Evolutionary conservation across 768 basidiomycete genomes (phyloP), one percentile per base, ranked within the genome.

Genomic region (Rhodotorula babjevae): DNA sequence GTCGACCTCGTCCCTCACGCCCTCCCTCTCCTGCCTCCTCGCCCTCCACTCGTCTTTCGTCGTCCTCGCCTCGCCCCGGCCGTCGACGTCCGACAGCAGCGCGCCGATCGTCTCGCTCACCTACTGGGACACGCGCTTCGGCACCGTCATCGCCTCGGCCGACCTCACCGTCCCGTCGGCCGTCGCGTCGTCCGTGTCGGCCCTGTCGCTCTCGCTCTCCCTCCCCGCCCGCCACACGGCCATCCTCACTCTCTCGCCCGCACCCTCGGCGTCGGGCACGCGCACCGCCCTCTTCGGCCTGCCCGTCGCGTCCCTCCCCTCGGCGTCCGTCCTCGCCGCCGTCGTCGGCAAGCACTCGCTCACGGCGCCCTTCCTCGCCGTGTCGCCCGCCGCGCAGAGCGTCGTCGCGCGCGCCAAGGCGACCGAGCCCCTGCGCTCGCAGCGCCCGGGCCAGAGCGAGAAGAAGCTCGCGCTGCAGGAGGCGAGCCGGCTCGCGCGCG

Each of bases 281-380:
- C 68, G 71, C n/a, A 70, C 69, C 25, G 63, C 65, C 9, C 69
- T 73, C 50, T 76, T 71, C 61, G 67, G 49, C 44, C 52, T 73
- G 25, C 72, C 75, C 4, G 71, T 76, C 53, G n/a, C 71, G 12
- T 18, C 57, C 29, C 67, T 76, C 23, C 75, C 75, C 15, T 40
- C 71, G 18, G n/a, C 72, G 0, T 73, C 75, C 0, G 75, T 76
- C 46, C 75, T 76, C 60, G 75, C 75, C 29, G 75, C 67, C 15
- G 72, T 76, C 31, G 75, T 73, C 12, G 75, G 75, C 31, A 73
- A 73, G 59, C 72, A 76, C 53, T 49, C 69, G 4, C 69, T 76
- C 66, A 76, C 75, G 6, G 31, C 53, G 19, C 53, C 49, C 25
- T 76, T 65, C 69, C 66, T 76, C 58, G 68, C 63, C 25, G 25